Evolutionary conservation across 352 stramenopile species (phyloP).

Genomic region (Phytophthora pinifolia): DNA sequence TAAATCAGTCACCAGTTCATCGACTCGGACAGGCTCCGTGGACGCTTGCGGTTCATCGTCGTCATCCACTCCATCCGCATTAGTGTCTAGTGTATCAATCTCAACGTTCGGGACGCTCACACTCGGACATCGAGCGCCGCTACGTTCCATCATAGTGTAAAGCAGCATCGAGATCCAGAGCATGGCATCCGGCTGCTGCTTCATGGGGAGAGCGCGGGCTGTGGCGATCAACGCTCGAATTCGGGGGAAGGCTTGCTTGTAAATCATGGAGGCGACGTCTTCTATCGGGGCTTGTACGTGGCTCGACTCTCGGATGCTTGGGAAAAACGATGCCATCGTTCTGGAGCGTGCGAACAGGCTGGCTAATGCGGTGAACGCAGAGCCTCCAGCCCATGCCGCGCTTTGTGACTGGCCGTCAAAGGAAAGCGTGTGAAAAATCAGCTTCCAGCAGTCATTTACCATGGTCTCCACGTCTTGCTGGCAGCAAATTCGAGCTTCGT

Average conservation of each 20-base stretch:
- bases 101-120: constrained; percentile 71
- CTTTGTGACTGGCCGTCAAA: constrained; percentile 21
- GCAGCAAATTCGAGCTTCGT: constrained; percentile 77
- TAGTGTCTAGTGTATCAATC: constrained; percentile 47
- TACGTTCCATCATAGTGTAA: constrained; percentile 84
- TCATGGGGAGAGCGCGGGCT: constrained; percentile 52
- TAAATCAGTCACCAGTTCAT: constrained; percentile 49
- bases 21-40: constrained; percentile 55
- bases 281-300: constrained; percentile 54
- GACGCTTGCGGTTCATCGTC: constrained; percentile 42
- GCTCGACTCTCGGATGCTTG: constrained; percentile 23
- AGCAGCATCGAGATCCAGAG: constrained; percentile 76
- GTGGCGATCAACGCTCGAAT: constrained; percentile 45
- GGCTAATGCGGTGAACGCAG: constrained; percentile 59
- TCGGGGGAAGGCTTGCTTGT: constrained; percentile 66
- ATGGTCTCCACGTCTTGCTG: constrained; percentile 82
- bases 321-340: constrained; percentile 33
- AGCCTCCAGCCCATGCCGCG: constrained; percentile 28
- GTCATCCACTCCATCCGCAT: constrained; percentile 30
- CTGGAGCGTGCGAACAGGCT: constrained; percentile 59
- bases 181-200: constrained; percentile 59
- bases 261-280: constrained; percentile 61
- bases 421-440: constrained; percentile 71
- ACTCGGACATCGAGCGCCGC: constrained; percentile 57
- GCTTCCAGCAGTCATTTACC: constrained; percentile 77